Conservation (phyloP, 495 filamentous ascomycete species). For the Glonium stellatum region DNA sequence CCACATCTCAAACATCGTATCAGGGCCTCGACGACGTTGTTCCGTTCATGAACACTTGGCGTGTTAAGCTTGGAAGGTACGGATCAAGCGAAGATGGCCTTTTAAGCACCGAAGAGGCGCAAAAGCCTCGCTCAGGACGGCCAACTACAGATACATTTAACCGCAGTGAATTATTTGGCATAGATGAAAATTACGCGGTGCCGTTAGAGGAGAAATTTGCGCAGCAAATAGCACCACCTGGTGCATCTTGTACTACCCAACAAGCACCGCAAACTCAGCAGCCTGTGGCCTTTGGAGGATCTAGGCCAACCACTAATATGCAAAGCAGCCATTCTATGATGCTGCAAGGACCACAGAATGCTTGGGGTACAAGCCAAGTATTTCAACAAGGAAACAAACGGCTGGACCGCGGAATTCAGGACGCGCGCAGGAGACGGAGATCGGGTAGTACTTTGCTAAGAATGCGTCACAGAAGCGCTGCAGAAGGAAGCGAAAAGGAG, state of each 20-base stretch:
- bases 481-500: conserved; percentile 2
- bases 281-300: background rate
- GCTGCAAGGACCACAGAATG: background rate
- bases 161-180: conserved; percentile 17
- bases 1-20: conserved; percentile 61
- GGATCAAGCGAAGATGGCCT: conserved; percentile 16
- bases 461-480: background rate
- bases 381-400: background rate
- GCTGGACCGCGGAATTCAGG: background rate
- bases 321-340: background rate
- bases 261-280: background rate
- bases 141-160: conserved; percentile 6
- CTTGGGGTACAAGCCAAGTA: background rate
- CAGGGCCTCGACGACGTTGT: conserved; percentile 52
- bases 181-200: conserved; percentile 13
- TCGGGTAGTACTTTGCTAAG: background rate
- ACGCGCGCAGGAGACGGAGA: background rate
- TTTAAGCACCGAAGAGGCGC: conserved; percentile 14
- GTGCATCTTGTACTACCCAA: no score
- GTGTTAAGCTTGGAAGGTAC: conserved; percentile 42
- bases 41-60: conserved; percentile 55
- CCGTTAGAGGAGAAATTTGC: background rate
- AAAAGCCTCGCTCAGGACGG: conserved; percentile 7
- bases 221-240: conserved; percentile 3
- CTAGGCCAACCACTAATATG: background rate